Conservation (phyloP, 1,139 yeast genomes). For the Geotrichum macrosporum region DNA sequence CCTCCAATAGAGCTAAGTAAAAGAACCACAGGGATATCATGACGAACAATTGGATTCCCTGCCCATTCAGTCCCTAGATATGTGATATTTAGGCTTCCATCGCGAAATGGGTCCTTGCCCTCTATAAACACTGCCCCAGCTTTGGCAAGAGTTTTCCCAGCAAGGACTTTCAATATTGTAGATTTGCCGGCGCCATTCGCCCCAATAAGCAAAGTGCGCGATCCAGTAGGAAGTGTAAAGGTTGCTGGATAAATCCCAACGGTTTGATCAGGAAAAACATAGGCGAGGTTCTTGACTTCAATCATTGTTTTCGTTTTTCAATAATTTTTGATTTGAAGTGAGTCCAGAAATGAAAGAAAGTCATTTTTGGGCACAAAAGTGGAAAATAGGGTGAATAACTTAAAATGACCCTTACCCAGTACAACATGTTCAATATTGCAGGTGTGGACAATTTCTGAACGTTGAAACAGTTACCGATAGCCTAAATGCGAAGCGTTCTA, state of each 20-base stretch:
- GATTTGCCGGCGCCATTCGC: constrained; percentile 98
- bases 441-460: too few species aligned
- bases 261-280: constrained; percentile 62
- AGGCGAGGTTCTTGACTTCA: constrained; percentile 61
- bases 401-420: too few species aligned
- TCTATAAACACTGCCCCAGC: constrained; percentile 61
- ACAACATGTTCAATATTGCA: too few species aligned
- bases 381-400: neutral
- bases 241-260: constrained; percentile 66
- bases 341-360: neutral
- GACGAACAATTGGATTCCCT: constrained; percentile 76
- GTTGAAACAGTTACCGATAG: too few species aligned
- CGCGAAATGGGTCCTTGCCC: constrained; percentile 80
- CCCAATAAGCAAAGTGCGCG: constrained; percentile 76
- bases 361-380: too few species aligned
- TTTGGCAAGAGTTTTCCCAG: constrained; percentile 85
- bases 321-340: too few species aligned
- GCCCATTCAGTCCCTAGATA: constrained; percentile 99
- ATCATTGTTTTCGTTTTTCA: constrained; percentile 36
- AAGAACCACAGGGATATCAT: constrained; percentile 83
- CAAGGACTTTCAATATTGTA: constrained; percentile 72
- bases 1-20: constrained; percentile 83
- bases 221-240: constrained; percentile 60
- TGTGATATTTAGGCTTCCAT: constrained; percentile 62
- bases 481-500: too few species aligned